Evolutionary conservation across 140 eudicot genomes (phyloP).

Genomic region (Cichorium intybus): DNA sequence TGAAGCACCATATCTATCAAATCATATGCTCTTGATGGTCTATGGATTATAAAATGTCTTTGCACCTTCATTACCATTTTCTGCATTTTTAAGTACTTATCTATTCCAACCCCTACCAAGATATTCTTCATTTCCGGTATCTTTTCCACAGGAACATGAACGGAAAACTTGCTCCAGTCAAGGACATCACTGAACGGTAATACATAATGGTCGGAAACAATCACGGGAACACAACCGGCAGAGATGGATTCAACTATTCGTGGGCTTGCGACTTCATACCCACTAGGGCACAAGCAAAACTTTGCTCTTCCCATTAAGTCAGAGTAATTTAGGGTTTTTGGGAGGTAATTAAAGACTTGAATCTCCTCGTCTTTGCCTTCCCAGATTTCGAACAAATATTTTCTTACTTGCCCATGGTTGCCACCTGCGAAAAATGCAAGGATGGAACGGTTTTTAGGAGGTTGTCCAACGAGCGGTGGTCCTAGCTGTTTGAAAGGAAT

Average conservation of each 20-base stretch:
- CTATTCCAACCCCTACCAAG: slow-evolving; percentile 38
- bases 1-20: slow-evolving; percentile 70
- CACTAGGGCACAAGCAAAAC: slow-evolving; percentile 85
- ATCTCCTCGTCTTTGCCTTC: slow-evolving; percentile 50
- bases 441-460: slow-evolving; percentile 44
- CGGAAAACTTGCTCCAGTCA: slow-evolving; percentile 67
- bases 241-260: slow-evolving; percentile 71
- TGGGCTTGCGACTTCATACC: slow-evolving; percentile 89
- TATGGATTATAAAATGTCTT: slow-evolving; percentile 56
- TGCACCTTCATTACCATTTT: slow-evolving; percentile 50
- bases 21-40: slow-evolving; percentile 63
- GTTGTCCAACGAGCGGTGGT: slow-evolving; percentile 39
- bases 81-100: slow-evolving; percentile 44
- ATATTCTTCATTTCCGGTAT: slow-evolving; percentile 53
- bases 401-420: slow-evolving; percentile 56
- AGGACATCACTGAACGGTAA: slow-evolving; percentile 83
- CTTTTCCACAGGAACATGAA: slow-evolving; percentile 45
- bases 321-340: slow-evolving; percentile 39
- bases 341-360: slow-evolving; percentile 57
- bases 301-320: slow-evolving; percentile 46
- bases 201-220: slow-evolving; percentile 58
- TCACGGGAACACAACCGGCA: slow-evolving; percentile 79
- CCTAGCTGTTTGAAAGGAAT: slow-evolving; percentile 30
- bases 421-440: slow-evolving; percentile 92
- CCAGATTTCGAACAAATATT: slow-evolving; percentile 54